Conservation (phyloP, 805 yeast species). For the Lipomyces japonicus region DNA sequence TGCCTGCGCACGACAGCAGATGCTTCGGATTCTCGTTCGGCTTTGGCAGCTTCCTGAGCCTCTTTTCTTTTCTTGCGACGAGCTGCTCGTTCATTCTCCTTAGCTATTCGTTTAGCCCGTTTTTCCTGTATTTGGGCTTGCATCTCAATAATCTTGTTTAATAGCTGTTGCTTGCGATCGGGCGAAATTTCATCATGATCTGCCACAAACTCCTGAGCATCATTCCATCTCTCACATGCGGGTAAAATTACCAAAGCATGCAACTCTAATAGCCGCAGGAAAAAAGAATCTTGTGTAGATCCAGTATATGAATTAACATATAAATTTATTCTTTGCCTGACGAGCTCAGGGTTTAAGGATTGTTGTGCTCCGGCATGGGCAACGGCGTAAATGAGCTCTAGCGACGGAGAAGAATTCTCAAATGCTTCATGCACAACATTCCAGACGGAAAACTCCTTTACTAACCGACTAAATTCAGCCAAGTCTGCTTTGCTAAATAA, state of each 20-base stretch:
- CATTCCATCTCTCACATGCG: slow-evolving; percentile 13
- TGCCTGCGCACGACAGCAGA: no score
- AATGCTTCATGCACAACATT: not conserved
- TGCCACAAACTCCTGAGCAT: slow-evolving; percentile 5
- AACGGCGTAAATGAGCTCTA: not conserved
- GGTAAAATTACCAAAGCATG: slow-evolving; percentile 15
- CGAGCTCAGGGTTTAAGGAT: not conserved
- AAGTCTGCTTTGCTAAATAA: slow-evolving; percentile 11
- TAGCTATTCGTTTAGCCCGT: not conserved
- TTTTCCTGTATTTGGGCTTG: slow-evolving; percentile 1
- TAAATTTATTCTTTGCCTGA: not conserved
- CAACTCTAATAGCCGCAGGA: slow-evolving; percentile 12
- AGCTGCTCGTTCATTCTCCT: not conserved
- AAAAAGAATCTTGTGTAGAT: not conserved
- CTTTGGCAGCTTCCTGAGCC: not conserved
- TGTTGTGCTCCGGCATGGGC: not conserved
- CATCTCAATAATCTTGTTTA: not conserved
- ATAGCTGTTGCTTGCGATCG: slow-evolving; percentile 2
- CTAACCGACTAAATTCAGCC: not conserved
- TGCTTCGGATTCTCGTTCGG: not conserved
- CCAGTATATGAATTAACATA: not conserved
- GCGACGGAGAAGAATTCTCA: not conserved
- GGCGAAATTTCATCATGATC: not conserved
- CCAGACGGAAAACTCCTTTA: slow-evolving; percentile 10
- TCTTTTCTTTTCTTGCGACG: not conserved